Evolutionary conservation across 1,139 yeast genomes (phyloP).

Genomic region (Suhomyces atakaporum): DNA sequence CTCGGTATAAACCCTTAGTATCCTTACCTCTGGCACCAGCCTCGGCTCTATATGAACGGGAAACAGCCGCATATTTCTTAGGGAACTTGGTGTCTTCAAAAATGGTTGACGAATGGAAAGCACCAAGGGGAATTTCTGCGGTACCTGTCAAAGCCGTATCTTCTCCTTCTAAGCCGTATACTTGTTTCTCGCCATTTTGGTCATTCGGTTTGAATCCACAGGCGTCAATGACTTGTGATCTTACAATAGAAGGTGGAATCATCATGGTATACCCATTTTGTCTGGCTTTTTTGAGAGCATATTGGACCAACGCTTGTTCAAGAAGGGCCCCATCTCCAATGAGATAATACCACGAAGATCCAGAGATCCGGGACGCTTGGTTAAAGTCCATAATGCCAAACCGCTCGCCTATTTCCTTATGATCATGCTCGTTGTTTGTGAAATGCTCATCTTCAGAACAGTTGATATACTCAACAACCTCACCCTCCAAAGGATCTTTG

Average conservation of each 20-base stretch:
- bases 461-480: constrained; percentile 54
- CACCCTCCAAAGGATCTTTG: constrained; percentile 37
- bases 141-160: constrained; percentile 81
- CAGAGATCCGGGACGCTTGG: constrained; percentile 74
- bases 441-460: constrained; percentile 31
- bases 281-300: constrained; percentile 68
- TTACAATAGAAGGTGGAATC: constrained; percentile 84
- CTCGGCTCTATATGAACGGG: constrained; percentile 91
- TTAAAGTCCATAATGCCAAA: constrained; percentile 69
- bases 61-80: constrained; percentile 70
- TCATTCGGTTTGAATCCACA: constrained; percentile 98
- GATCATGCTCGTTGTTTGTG: constrained; percentile 43
- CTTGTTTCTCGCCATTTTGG: constrained; percentile 82
- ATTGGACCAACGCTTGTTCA: constrained; percentile 88
- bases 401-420: constrained; percentile 62
- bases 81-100: constrained; percentile 42
- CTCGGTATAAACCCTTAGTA: constrained; percentile 89
- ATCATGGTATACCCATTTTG: constrained; percentile 67
- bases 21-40: constrained; percentile 97
- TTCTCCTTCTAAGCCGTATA: constrained; percentile 59
- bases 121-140: constrained; percentile 94
- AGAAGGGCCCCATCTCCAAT: constrained; percentile 83
- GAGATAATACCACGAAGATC: constrained; percentile 87
- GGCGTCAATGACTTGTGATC: constrained; percentile 74
- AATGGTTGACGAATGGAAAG: constrained; percentile 47